Conservation (phyloP, 2,329 filamentous ascomycete genomes). For the Botrytis medusae region DNA sequence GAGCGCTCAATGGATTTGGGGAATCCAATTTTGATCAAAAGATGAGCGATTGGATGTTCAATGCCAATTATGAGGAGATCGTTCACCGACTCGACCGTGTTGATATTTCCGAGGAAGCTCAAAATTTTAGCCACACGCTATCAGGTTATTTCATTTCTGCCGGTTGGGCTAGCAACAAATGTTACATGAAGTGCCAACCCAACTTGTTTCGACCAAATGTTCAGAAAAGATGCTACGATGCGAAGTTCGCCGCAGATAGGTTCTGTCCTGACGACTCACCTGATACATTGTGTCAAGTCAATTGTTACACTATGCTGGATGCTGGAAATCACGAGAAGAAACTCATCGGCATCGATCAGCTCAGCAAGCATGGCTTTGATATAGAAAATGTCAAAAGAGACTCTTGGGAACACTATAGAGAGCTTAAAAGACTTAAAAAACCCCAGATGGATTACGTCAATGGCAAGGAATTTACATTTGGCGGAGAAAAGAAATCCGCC, state of each 20-base stretch:
- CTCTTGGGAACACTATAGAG: constrained; percentile 1
- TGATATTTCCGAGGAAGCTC: not conserved
- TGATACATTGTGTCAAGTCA: constrained; percentile 15
- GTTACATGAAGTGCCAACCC: constrained; percentile 19
- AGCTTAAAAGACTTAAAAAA: not conserved
- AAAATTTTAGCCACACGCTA: not conserved
- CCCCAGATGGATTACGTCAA: not conserved
- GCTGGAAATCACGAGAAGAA: constrained; percentile 5
- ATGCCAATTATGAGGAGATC: not conserved
- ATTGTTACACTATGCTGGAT: constrained; percentile 17
- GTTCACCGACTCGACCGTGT: not conserved
- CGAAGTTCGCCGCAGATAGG: not conserved
- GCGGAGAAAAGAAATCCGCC: not conserved
- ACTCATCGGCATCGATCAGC: not conserved
- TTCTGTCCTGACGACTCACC: constrained; percentile 9
- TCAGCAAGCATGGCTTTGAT: not conserved
- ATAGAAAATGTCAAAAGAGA: not conserved
- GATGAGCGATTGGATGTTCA: constrained; percentile 15
- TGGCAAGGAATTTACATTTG: not conserved
- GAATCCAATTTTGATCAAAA: not conserved
- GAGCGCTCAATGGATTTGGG: not conserved
- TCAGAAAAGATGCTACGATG: not conserved
- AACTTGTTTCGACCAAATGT: not conserved
- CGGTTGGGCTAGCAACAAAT: constrained; percentile 16
- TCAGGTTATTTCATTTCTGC: constrained; percentile 4